Evolutionary conservation across 2,329 filamentous ascomycete species (phyloP), one percentile per base, ranked within the genome.

Genomic region (Talaromyces marneffei): DNA sequence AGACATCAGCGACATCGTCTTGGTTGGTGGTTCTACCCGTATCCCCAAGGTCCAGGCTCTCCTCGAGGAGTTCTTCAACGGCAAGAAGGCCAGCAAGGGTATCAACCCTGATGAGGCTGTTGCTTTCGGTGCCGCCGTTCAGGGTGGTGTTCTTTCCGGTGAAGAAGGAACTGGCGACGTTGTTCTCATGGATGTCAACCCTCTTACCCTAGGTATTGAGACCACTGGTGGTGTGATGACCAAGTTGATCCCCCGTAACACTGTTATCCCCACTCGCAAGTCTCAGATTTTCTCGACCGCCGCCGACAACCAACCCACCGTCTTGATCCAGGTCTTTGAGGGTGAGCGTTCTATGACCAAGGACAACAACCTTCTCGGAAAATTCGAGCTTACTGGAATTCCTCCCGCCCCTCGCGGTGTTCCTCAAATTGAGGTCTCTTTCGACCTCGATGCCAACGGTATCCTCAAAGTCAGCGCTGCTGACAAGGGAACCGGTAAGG

Each of bases 81-180:
- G 92, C 78, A 97, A 97, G 90, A 92, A 94, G 85, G 92, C 92
- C 71, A 92, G 89, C 85, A 97, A 97, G 91, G 91, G 92, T 80
- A 96, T 99, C 78, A 97, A 97, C 87, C 94, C 94, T 70, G 94
- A 99, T 75, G 94, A 97, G 84, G 94, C 94, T 81, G 94, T 97
- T 70, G 94, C 94, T 74, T 97, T 92, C 77, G 94, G 94, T 81
- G 94, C 94, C 66, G 93, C 94, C 69, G 92, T 97, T 70, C 94
- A 99, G 82, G 94, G 89, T 81, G 93, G 92, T 88, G 87, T 97
- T 74, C 84, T 99, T 65, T 89, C 92, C 69, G 92, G 92, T 68
- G 91, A 97, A 81, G 85, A 89, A 73, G 89, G 87, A 73, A 90
- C 90, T 65, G 82, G 80, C n/a, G 86, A 87, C 3, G 77, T 96